phyloP scores from a whole-genome alignment of 176 grass and related monocot species.

The Carex kokanica region DNA sequence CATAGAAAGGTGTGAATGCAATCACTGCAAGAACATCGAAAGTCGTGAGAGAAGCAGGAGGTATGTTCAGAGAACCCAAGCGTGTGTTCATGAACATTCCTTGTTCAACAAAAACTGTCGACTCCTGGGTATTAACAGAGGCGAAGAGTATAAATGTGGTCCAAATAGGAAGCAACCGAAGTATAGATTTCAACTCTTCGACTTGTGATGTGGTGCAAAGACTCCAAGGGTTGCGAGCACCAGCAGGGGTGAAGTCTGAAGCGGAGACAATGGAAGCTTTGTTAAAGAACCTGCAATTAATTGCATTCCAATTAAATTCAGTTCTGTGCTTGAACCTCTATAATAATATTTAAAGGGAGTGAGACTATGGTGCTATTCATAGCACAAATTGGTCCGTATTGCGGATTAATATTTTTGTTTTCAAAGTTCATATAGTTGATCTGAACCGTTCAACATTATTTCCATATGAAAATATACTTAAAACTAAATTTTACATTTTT shows the following conservation, averaged over 20 bases:
- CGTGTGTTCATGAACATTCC: slow-evolving; percentile 35
- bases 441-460: no score
- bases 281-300: slow-evolving; percentile 36
- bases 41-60: slow-evolving; percentile 38
- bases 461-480: no score
- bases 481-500: no score
- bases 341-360: background rate
- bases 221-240: slow-evolving; percentile 28
- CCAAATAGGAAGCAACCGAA: slow-evolving; percentile 53
- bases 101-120: slow-evolving; percentile 45
- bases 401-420: no score
- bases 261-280: slow-evolving; percentile 39
- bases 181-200: slow-evolving; percentile 46
- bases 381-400: no score
- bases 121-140: slow-evolving; percentile 37
- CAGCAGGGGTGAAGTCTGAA: slow-evolving; percentile 11
- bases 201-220: slow-evolving; percentile 43
- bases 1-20: slow-evolving; percentile 38
- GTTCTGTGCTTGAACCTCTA: background rate
- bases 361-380: no score
- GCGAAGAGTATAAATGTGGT: slow-evolving; percentile 39
- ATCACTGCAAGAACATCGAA: slow-evolving; percentile 35
- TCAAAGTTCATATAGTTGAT: no score
- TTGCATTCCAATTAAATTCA: background rate
- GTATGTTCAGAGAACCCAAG: slow-evolving; percentile 31